Evolutionary conservation across 2,329 filamentous ascomycete species (phyloP), one percentile per base, ranked within the genome.

Genomic region (Exophiala spinifera): DNA sequence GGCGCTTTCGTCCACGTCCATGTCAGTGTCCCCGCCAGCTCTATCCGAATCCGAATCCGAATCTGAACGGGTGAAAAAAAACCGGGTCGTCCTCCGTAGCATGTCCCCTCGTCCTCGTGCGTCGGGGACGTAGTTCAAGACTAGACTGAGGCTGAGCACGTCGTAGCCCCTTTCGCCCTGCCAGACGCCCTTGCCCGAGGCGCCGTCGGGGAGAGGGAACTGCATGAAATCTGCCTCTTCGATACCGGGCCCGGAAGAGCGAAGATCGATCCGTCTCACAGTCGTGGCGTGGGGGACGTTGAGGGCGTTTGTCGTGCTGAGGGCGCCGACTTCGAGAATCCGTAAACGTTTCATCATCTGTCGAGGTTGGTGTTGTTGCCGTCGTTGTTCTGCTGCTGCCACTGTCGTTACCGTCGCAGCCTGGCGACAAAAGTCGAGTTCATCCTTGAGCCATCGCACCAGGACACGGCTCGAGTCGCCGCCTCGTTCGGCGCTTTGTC

Each of bases 211-310:
- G 2, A 92, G 70, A 0, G 91, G 88, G 21, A 91, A 80, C 62
- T 89, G 75, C 91, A 99, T 96, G 66, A 99, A 97, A 70, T 99
- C 90, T 68, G 96, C 90, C 70, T 95, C 84, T 53, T 85, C 68
- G 61, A 99, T 99, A 1, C 69, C 71, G 1, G 86, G 78, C 44
- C 85, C 86, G 67, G 95, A 90, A 56, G 91, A 94, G 71, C 95
- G 88, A 52, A 99, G 75, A 67, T 99, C 94, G 68, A 99, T 96
- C 60, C 91, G 83, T 21, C 57, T 55, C 20, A 64, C 61, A 25
- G n/a, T 20, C 14, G 56, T 61, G 10, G 51, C 37, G 8, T 43
- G 46, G 17, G 49, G 31, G 64, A 95, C 83, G 33, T 87, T 77
- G 64, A 97, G 88, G 13, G 87, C 87, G 69, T 99, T 99, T 36